Base-by-base conservation (phyloP, 2,329 filamentous ascomycete genomes). In the Xylariomycetidae sp. region DNA sequence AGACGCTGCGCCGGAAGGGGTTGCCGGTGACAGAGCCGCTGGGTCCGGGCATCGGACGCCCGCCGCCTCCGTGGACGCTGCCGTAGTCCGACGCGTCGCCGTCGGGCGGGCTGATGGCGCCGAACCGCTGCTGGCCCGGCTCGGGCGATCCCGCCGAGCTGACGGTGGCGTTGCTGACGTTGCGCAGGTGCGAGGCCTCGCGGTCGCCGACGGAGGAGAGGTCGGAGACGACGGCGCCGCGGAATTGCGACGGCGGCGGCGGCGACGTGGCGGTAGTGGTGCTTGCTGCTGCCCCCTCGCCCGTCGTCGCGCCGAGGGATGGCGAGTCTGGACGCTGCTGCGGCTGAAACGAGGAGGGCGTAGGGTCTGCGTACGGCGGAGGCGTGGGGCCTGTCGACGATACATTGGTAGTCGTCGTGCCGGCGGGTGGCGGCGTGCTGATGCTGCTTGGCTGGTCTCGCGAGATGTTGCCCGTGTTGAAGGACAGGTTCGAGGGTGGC, bases 141-240 rank as follows among this genome's bases (percentile, higher is more conserved):
- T 24, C 12, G 34, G 25, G 24, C 35, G 31, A 32, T 23, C 17
- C 32, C 10, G 40, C 51, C 20, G 60, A 61, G 36, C 56, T 60
- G 16, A 65, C 58, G 3, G 61, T 65, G 2, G 52, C 50, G 38
- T 64, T 61, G 49, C 64, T 67, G 27, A 61, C 53, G 24, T 66
- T 57, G 2, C 65, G 56, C 33, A 66, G 43, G 35, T 68, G 65
- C 9, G 54, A 38, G 10, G 54, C 43, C 15, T 67, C 60, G 8
- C 56, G 52, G 23, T 65, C 62, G 44, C 59, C 66, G 18, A 68
- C 40, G 19, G 56, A 55, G 12, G 63, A 67, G 12, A 67, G 47
- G 32, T 56, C 60, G n/a, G 63, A 66, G 22, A 53, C 50, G 17
- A 59, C 47, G 27, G 49, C 47, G 17, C 41, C 34, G 17, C 48